Base-by-base conservation (phyloP, 768 basidiomycete genomes). In the Tylopilus sp. region DNA sequence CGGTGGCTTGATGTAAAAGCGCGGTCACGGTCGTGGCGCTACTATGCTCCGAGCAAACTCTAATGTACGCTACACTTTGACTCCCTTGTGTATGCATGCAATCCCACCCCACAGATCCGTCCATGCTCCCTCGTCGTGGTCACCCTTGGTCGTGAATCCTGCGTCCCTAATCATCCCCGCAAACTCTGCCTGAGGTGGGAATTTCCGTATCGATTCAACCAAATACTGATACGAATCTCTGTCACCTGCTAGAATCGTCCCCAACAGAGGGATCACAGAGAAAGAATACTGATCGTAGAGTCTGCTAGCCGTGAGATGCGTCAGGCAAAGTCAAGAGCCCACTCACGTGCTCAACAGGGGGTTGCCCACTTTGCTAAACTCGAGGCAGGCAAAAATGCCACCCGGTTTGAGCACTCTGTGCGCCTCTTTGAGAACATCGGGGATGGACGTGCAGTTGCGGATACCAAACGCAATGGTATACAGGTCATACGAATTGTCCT, bases 381-480 rank as follows among this genome's bases (percentile, higher is more conserved):
- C 97, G 44, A 99, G 80, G 64, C 95, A 97, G 10, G 92, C 89
- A 68, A 99, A 95, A 10, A 82, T 88, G 44, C 93, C 97, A 51
- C 97, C 97, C 0, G 97, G 97, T 68, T 95, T 98, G 30, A 99
- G 80, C 13, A 98, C 94, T 21, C 97, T 82, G 69, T 95, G 74
- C 2, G 97, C 97, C 67, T 98, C 93, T 51, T 78, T 77, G 40
- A 99, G 74, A 15, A 93, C 97, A 21, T 82, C 85, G 1, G 89
- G 87, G 51, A 98, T 82, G 43, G 90, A 91, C 17, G 97, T 99
- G 73, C 92, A 95, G 66, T 99, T 99, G 35, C 97, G 81, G 59
- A 98, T 98, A 22, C 97, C 95, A 61, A 99, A 99, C 0, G 97
- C 93, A 67, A 99, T 98, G 23, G 97, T 99, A 73, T 99, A 99